Evolutionary conservation across 176 grass and related monocot genomes (phyloP).

Genomic region (Hsuehochloa calcarea): DNA sequence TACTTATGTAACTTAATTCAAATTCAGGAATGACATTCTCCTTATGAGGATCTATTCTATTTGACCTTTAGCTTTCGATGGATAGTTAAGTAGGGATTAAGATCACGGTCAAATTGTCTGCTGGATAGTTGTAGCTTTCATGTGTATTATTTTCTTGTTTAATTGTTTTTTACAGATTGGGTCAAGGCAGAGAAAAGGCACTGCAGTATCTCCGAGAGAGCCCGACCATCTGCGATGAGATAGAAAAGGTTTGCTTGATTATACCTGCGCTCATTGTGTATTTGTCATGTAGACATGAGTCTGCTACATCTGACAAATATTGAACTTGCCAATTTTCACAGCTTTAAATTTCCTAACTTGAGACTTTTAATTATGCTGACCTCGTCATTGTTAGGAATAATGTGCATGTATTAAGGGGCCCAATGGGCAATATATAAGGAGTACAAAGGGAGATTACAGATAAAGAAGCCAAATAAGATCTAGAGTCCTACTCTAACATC

Average conservation of each 20-base stretch:
- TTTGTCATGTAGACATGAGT: constrained; percentile 5
- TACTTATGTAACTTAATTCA: neutral
- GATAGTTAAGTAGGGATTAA: neutral
- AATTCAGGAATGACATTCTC: neutral
- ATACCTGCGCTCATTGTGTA: neutral
- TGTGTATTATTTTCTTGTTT: constrained; percentile 2
- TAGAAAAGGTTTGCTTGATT: constrained; percentile 76
- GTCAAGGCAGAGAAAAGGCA: constrained; percentile 91
- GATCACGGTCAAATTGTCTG: neutral
- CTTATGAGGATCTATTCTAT: neutral
- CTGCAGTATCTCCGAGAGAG: constrained; percentile 83
- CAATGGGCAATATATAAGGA: too few species aligned
- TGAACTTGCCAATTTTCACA: neutral
- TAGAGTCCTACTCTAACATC: too few species aligned
- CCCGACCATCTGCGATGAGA: constrained; percentile 58
- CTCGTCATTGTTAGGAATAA: too few species aligned
- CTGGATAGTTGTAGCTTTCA: neutral
- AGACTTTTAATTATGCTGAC: neutral
- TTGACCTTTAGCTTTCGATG: neutral
- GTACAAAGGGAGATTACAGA: too few species aligned
- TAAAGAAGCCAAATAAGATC: too few species aligned
- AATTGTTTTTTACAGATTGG: constrained; percentile 49
- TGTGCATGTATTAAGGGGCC: too few species aligned
- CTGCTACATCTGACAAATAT: neutral
- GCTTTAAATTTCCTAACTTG: neutral